Conservation (phyloP, 108 stramenopile species). For the Cylindrotheca closterium region DNA sequence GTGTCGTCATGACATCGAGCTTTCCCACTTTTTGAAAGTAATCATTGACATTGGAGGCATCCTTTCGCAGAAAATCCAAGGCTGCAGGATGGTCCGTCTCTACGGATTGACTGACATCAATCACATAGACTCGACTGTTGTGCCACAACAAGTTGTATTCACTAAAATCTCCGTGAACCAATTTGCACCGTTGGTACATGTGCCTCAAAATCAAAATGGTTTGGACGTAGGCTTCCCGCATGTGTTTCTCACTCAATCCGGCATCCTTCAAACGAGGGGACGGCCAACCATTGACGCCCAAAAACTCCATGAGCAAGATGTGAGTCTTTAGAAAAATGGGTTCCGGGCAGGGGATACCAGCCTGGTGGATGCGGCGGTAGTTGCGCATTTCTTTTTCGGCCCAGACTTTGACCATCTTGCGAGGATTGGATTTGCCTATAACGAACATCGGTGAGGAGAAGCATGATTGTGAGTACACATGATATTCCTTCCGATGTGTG, state of each 20-base stretch:
- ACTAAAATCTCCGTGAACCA: slow-evolving; percentile 93
- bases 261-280: slow-evolving; percentile 96
- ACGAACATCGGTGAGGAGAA: background rate
- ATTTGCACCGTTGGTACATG: slow-evolving; percentile 84
- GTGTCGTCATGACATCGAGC: slow-evolving; percentile 83
- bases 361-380: slow-evolving; percentile 82
- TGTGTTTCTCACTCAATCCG: slow-evolving; percentile 50
- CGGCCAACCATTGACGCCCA: slow-evolving; percentile 94
- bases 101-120: slow-evolving; percentile 97
- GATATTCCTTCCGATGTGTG: too few relatives aligned
- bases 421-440: slow-evolving; percentile 89
- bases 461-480: background rate
- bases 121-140: slow-evolving; percentile 87
- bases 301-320: slow-evolving; percentile 98
- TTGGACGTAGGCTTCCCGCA: slow-evolving; percentile 86
- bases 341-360: slow-evolving; percentile 86
- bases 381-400: slow-evolving; percentile 99
- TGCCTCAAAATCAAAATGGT: slow-evolving; percentile 85
- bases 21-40: slow-evolving; percentile 90
- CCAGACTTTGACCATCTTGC: slow-evolving; percentile 99
- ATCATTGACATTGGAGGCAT: slow-evolving; percentile 94
- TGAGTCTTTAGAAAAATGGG: slow-evolving; percentile 92
- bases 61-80: slow-evolving; percentile 95
- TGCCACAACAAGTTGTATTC: slow-evolving; percentile 98
- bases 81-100: slow-evolving; percentile 96